Conservation (phyloP, 495 filamentous ascomycete genomes). For the Xylaria curta region DNA sequence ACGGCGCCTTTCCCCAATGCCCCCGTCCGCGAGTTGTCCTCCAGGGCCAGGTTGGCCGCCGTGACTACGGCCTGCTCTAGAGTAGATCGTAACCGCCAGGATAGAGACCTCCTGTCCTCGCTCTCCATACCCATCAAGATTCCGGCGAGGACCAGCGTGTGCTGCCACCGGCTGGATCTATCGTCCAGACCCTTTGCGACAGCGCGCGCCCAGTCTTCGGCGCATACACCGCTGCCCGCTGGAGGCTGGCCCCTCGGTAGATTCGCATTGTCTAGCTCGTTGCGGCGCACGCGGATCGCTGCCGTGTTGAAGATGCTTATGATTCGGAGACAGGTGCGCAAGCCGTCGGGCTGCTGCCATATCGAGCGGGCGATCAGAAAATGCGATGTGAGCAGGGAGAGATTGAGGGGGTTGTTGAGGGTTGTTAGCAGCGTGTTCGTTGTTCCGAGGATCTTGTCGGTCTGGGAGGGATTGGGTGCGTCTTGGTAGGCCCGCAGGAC, state of each 20-base stretch:
- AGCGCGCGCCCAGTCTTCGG: constrained; percentile 83
- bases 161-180: constrained; percentile 84
- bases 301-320: constrained; percentile 90
- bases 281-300: constrained; percentile 66
- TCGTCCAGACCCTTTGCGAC: constrained; percentile 86
- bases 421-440: constrained; percentile 82
- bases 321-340: constrained; percentile 75
- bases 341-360: constrained; percentile 76
- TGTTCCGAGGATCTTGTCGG: constrained; percentile 71
- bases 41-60: constrained; percentile 78
- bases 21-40: constrained; percentile 53
- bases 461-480: constrained; percentile 54
- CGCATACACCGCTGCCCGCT: constrained; percentile 56
- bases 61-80: constrained; percentile 79
- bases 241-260: constrained; percentile 41
- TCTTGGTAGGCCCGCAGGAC: constrained; percentile 59
- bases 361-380: constrained; percentile 84
- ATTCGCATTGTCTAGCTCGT: constrained; percentile 61
- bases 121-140: constrained; percentile 82
- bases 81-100: constrained; percentile 66
- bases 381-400: constrained; percentile 89
- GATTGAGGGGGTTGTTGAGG: constrained; percentile 87
- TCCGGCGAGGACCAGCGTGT: constrained; percentile 80
- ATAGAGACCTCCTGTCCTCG: constrained; percentile 67
- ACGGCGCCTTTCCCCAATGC: constrained; percentile 65